Conservation (phyloP, 2,329 filamentous ascomycete species). For the Diaporthe capsici region DNA sequence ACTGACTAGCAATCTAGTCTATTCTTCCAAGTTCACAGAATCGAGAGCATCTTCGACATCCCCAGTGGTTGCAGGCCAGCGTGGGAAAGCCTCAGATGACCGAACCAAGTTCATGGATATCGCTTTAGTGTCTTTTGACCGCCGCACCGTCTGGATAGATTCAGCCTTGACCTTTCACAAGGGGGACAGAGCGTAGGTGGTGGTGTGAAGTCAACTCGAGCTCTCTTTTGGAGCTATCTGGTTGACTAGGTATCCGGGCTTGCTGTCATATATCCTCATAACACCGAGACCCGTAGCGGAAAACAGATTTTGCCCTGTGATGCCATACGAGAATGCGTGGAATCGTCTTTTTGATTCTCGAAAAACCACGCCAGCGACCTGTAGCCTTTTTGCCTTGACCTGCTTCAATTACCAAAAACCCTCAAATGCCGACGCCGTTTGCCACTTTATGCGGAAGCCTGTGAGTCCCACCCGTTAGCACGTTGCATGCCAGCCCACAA, state of each 20-base stretch:
- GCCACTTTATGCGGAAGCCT: conserved; percentile 43
- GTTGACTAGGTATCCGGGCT: conserved; percentile 42
- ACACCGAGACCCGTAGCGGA: conserved; percentile 43
- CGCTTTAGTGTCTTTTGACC: conserved; percentile 5
- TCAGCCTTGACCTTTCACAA: conserved; percentile 29
- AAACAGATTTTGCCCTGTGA: conserved; percentile 43
- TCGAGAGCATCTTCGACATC: background rate
- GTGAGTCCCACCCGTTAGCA: conserved; percentile 21
- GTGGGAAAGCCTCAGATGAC: background rate
- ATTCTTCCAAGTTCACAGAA: background rate
- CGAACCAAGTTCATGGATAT: background rate
- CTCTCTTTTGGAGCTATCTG: conserved; percentile 43
- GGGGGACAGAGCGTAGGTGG: conserved; percentile 14
- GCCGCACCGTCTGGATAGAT: background rate
- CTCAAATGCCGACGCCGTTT: conserved; percentile 40
- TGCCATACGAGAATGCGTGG: conserved; percentile 42
- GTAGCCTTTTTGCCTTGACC: conserved; percentile 41
- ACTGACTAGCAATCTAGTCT: conserved; percentile 12
- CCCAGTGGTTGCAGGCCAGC: background rate
- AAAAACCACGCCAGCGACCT: conserved; percentile 43
- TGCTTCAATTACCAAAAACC: conserved; percentile 42
- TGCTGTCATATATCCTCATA: conserved; percentile 43
- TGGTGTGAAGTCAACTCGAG: conserved; percentile 41
- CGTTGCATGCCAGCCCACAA: background rate
- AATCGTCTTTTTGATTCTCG: conserved; percentile 40